These are phyloP conservation scores for Tulasnella sp. DNA, from an alignment of 768 basidiomycete species.

Conservation along the genomic window DNA sequence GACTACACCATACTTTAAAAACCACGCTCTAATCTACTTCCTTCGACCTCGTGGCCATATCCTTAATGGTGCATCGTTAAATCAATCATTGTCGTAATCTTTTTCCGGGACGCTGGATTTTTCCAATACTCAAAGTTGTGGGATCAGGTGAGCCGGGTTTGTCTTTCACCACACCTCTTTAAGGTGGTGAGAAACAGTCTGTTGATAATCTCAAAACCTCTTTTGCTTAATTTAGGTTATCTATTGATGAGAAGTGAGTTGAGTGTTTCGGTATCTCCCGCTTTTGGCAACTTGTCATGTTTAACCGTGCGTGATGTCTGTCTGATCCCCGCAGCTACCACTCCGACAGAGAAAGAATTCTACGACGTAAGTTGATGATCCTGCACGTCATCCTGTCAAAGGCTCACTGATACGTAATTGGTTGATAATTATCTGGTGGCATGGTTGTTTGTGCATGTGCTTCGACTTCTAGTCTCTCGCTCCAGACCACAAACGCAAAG, in stretches of 20 bases:
- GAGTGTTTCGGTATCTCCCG: background rate
- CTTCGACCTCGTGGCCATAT: background rate
- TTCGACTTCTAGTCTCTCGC: background rate
- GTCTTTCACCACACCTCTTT: background rate
- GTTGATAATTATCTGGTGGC: background rate
- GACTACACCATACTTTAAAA: too few species aligned
- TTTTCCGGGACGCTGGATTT: background rate
- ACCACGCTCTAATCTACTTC: too few species aligned
- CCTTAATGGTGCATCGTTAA: background rate
- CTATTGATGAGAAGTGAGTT: slow-evolving; percentile 8
- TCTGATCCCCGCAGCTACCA: background rate
- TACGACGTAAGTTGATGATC: background rate
- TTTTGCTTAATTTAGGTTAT: background rate
- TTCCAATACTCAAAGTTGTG: background rate
- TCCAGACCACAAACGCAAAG: slow-evolving; percentile 4
- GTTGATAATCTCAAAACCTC: background rate
- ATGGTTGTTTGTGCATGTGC: background rate
- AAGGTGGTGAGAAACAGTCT: background rate
- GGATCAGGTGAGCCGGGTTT: background rate
- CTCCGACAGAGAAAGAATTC: background rate
- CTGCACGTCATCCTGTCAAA: background rate
- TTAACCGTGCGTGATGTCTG: background rate
- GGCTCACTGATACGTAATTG: background rate
- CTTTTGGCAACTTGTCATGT: background rate
- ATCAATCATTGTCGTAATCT: background rate